These are phyloP conservation scores for Arachnomyces sp. DNA, from an alignment of 2,329 filamentous ascomycete species.

Conservation along the genomic window DNA sequence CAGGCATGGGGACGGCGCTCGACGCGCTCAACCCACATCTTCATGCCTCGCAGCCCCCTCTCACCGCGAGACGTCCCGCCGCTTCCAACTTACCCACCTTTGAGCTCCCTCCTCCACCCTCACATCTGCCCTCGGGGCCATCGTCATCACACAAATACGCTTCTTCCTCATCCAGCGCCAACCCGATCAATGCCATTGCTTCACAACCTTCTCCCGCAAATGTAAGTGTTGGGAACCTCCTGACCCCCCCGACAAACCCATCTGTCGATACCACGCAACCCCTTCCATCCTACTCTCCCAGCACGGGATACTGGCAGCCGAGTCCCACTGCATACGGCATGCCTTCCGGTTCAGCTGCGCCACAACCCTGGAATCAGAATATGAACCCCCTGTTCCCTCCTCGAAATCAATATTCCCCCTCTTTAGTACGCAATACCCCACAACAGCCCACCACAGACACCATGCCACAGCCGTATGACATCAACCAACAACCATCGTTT, in stretches of 20 bases:
- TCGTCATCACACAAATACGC: conserved; percentile 51
- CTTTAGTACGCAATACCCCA: conserved; percentile 27
- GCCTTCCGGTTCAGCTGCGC: conserved; percentile 36
- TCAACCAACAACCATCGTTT: conserved; percentile 55
- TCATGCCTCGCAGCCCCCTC: conserved; percentile 41
- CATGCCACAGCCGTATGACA: conserved; percentile 60
- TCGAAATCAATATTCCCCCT: conserved; percentile 50
- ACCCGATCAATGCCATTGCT: conserved; percentile 15
- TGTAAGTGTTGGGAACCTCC: conserved; percentile 51
- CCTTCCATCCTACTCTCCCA: too few relatives aligned
- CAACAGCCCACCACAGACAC: conserved; percentile 49
- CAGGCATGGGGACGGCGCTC: conserved; percentile 54
- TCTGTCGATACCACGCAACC: conserved; percentile 30
- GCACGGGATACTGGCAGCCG: conserved; percentile 47
- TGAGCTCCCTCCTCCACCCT: conserved; percentile 56
- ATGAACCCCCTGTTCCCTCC: conserved; percentile 33
- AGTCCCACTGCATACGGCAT: conserved; percentile 50
- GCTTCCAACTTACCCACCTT: conserved; percentile 61
- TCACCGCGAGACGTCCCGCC: conserved; percentile 62
- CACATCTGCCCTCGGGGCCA: too few relatives aligned
- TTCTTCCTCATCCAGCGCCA: conserved; percentile 28
- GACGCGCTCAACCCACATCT: conserved; percentile 50
- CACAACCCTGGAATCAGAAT: conserved; percentile 38
- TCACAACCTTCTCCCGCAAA: conserved; percentile 42
- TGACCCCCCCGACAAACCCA: conserved; percentile 55